Evolutionary conservation across 768 basidiomycete species (phyloP).

Genomic region (Cubamyces sp.): DNA sequence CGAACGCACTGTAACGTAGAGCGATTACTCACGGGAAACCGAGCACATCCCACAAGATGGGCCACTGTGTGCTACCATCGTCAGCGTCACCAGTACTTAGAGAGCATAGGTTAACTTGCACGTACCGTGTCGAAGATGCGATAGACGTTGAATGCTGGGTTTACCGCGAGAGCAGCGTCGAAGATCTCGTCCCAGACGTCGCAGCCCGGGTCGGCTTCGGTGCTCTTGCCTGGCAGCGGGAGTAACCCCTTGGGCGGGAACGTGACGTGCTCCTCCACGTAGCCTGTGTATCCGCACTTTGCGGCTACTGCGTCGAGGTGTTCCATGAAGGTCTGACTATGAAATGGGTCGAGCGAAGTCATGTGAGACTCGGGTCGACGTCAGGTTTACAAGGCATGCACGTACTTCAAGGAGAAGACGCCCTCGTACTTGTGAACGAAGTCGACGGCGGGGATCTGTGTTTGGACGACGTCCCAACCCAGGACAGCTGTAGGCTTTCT

Average conservation of each 20-base stretch:
- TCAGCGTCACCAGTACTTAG: neutral
- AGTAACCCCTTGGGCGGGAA: constrained; percentile 64
- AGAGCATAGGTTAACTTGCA: constrained; percentile 23
- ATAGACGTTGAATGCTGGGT: constrained; percentile 80
- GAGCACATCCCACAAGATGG: constrained; percentile 77
- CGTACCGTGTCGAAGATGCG: constrained; percentile 73
- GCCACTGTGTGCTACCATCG: constrained; percentile 41
- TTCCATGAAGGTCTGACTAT: constrained; percentile 65
- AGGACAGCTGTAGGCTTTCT: constrained; percentile 15
- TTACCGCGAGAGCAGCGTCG: constrained; percentile 59
- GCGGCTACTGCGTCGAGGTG: constrained; percentile 56
- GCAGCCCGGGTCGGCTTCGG: constrained; percentile 52
- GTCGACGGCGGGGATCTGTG: constrained; percentile 70
- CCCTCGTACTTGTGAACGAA: constrained; percentile 75
- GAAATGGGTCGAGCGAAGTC: neutral
- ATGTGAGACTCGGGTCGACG: neutral
- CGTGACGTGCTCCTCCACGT: constrained; percentile 62
- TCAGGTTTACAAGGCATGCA: neutral
- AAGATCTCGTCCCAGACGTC: constrained; percentile 73
- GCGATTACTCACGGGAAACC: constrained; percentile 66
- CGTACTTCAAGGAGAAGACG: constrained; percentile 76
- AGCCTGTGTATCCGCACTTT: constrained; percentile 63
- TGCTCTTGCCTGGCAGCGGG: constrained; percentile 67
- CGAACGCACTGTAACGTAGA: neutral
- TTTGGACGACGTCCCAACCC: constrained; percentile 58